Evolutionary conservation across 164 flowering plant genomes (phyloP), one percentile per base, ranked within the genome.

Genomic region (Aristolochia californica): DNA sequence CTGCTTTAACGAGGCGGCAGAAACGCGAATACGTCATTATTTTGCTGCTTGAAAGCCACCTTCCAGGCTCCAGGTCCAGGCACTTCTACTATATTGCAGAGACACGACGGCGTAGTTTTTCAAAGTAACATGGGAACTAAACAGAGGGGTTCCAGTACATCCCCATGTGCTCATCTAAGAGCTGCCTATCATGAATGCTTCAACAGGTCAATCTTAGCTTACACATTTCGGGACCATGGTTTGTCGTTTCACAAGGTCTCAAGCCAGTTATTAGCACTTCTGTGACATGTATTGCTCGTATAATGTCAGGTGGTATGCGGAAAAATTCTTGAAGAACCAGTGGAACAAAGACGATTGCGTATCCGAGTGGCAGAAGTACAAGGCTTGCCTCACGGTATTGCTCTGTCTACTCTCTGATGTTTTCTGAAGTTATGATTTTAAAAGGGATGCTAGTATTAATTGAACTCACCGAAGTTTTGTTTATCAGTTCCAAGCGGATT

Each of bases 321-420:
- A 87, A 72, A 83, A 90, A 63, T 90, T 83, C 65, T 70, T 85
- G 61, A 90, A 85, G 70, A 95, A 95, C 54, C 80, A 80, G 62
- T 87, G 95, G 91, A 79, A 87, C 59, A 80, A 87, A 70, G 84
- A 81, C 62, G 95, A 82, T 45, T 90, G 97, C 56, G 73, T 72
- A 28, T 54, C 75, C 10, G 91, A 90, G 74, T 90, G 97, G 95
- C 56, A 78, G 43, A 83, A 83, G 34, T 90, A 90, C 80, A 78
- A 85, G 72, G 80, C 79, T 62, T 87, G 97, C 67, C 84, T 90
- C 28, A 70, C 88, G 57, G 97, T 90, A 76, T 11, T 5, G 27
- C 28, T 25, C 16, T 5, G 24, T 43, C 28, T 15, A 24, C 12
- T 56, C 16, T 44, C 12, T 17, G 30, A 2, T 34, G 40, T 34